A percentile compares a stretch with the other conserved stretches of the same genome.
Evolutionary conservation across 305 asterid species (phyloP).

Genomic region (Striga hermonthica): DNA sequence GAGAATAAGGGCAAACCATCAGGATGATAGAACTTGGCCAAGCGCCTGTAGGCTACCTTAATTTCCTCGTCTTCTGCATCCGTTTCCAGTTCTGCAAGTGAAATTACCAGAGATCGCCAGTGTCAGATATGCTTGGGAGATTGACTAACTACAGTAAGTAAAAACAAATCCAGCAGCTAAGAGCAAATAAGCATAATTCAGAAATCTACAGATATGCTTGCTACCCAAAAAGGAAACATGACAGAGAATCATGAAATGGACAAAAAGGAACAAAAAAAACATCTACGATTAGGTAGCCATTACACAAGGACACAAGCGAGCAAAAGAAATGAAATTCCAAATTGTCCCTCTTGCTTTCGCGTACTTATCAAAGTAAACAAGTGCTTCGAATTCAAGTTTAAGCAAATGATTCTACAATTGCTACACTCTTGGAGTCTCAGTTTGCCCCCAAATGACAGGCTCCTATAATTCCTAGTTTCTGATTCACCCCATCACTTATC

Average conservation of each 20-base stretch:
- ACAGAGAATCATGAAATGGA: neutral
- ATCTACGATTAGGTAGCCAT: neutral
- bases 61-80: constrained; percentile 87
- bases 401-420: too few species aligned
- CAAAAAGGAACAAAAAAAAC: neutral
- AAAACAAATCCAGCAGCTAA: neutral
- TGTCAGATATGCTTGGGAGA: neutral
- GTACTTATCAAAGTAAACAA: too few species aligned
- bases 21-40: constrained; percentile 96
- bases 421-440: too few species aligned
- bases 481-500: neutral
- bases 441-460: neutral
- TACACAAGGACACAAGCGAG: too few species aligned
- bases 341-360: too few species aligned
- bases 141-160: neutral
- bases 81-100: constrained; percentile 66
- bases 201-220: neutral
- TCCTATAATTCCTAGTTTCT: too few species aligned
- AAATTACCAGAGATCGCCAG: neutral
- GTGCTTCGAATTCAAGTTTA: too few species aligned
- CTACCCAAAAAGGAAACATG: neutral
- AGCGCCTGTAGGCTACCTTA: constrained; percentile 78
- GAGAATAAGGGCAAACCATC: constrained; percentile 65
- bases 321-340: too few species aligned
- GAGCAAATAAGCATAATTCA: neutral